These are phyloP conservation scores for Elsinoe fawcettii DNA, from an alignment of 2,329 filamentous ascomycete species.

Conservation along the genomic window DNA sequence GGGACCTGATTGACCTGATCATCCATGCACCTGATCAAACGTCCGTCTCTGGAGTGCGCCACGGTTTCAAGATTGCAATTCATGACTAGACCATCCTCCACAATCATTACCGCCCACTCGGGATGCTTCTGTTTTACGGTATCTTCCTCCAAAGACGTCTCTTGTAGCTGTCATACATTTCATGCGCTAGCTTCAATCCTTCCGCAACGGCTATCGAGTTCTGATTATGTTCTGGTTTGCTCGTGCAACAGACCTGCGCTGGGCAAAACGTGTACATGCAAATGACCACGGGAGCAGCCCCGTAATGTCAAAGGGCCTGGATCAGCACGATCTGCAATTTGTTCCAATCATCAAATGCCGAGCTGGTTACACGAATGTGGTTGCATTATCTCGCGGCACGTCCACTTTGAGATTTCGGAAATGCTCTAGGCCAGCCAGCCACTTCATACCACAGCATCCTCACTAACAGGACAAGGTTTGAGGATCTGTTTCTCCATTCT, in stretches of 20 bases:
- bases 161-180: background rate
- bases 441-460: background rate
- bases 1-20: constrained; percentile 4
- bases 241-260: background rate
- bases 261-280: background rate
- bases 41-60: constrained; percentile 2
- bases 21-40: constrained; percentile 5
- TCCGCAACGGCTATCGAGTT: background rate
- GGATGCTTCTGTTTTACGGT: background rate
- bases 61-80: constrained; percentile 9
- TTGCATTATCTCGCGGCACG: background rate
- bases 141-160: background rate
- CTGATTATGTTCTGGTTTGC: background rate
- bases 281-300: background rate
- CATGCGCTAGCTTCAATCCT: background rate
- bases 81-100: constrained; percentile 3
- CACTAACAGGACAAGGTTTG: background rate
- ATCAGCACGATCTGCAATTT: constrained; percentile 7
- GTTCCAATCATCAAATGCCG: constrained; percentile 10
- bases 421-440: background rate
- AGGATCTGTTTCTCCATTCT: background rate
- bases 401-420: background rate
- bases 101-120: background rate
- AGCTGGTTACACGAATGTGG: background rate
- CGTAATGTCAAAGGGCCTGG: background rate